Evolutionary conservation across 306 rosid genomes (phyloP).

Genomic region (Astragalus membranaceus): DNA sequence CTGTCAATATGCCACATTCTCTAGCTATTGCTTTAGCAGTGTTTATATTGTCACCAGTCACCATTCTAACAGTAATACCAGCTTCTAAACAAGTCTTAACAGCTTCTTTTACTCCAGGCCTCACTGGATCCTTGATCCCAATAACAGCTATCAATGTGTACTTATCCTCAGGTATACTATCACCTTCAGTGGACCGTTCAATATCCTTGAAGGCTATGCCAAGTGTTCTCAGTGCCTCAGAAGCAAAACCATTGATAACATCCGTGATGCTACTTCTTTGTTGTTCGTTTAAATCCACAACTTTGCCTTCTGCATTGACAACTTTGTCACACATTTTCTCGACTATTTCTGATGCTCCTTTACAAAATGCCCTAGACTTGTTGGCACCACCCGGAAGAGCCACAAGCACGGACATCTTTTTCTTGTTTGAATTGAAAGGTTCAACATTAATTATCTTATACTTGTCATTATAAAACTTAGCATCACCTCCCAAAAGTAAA

Average conservation of each 20-base stretch:
- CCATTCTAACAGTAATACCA: conserved; percentile 78
- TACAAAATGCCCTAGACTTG: conserved; percentile 53
- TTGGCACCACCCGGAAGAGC: conserved; percentile 40
- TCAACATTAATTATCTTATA: conserved; percentile 56
- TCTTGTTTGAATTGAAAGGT: conserved; percentile 69
- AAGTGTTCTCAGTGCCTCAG: conserved; percentile 79
- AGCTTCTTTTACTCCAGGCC: conserved; percentile 78
- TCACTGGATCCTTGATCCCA: conserved; percentile 92
- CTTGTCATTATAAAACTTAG: conserved; percentile 28
- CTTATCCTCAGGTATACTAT: conserved; percentile 44
- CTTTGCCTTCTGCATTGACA: conserved; percentile 46
- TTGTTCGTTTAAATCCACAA: conserved; percentile 43
- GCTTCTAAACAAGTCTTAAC: conserved; percentile 72
- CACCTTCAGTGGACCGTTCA: conserved; percentile 20
- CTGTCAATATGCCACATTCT: conserved; percentile 91
- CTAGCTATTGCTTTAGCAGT: conserved; percentile 95
- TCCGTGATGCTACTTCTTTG: conserved; percentile 35
- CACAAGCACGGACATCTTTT: conserved; percentile 74
- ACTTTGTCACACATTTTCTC: conserved; percentile 59
- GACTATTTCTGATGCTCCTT: conserved; percentile 88
- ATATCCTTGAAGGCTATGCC: conserved; percentile 60
- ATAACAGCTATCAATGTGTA: conserved; percentile 59
- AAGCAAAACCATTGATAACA: conserved; percentile 57
- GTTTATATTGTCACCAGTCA: conserved; percentile 87
- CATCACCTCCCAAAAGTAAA: conserved; percentile 54